Evolutionary conservation across 1,139 yeast genomes (phyloP).

Genomic region (Candida sp.): DNA sequence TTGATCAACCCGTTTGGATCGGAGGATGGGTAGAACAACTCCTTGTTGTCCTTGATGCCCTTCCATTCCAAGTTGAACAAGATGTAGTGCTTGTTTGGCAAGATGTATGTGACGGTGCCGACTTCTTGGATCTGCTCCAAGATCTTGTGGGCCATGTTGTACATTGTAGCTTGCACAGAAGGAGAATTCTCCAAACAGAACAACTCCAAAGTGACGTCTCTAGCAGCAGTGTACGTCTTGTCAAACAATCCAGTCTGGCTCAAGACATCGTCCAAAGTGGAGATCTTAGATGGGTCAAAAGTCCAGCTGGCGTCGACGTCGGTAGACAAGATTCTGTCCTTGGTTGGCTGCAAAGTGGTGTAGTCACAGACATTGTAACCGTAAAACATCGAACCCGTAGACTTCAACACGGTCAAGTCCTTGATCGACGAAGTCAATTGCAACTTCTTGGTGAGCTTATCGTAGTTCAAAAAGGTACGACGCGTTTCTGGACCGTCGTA

Average conservation of each 20-base stretch:
- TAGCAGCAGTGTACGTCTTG: slow-evolving; percentile 59
- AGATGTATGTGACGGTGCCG: slow-evolving; percentile 66
- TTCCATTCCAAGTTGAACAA: slow-evolving; percentile 83
- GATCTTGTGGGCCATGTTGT: slow-evolving; percentile 82
- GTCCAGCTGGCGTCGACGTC: slow-evolving; percentile 82
- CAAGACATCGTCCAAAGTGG: slow-evolving; percentile 54
- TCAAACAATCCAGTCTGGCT: slow-evolving; percentile 68
- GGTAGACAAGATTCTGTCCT: slow-evolving; percentile 86
- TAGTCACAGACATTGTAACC: slow-evolving; percentile 87
- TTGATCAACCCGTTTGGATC: slow-evolving; percentile 94
- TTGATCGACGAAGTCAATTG: slow-evolving; percentile 71
- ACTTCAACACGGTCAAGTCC: slow-evolving; percentile 86
- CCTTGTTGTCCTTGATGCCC: slow-evolving; percentile 79
- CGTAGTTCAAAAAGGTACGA: slow-evolving; percentile 58
- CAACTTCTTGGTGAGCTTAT: slow-evolving; percentile 51
- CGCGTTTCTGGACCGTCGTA: slow-evolving; percentile 87
- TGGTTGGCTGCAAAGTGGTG: slow-evolving; percentile 84
- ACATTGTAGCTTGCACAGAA: slow-evolving; percentile 96
- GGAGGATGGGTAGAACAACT: slow-evolving; percentile 85
- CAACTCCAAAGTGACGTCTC: slow-evolving; percentile 70
- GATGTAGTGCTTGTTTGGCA: slow-evolving; percentile 93
- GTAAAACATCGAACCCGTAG: slow-evolving; percentile 94
- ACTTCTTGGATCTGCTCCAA: slow-evolving; percentile 60
- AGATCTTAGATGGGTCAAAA: slow-evolving; percentile 54
- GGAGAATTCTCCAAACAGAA: slow-evolving; percentile 89